Evolutionary conservation across 225 moss, liverwort and hornwort genomes (phyloP).

Genomic region (Rhytidiadelphus loreus): DNA sequence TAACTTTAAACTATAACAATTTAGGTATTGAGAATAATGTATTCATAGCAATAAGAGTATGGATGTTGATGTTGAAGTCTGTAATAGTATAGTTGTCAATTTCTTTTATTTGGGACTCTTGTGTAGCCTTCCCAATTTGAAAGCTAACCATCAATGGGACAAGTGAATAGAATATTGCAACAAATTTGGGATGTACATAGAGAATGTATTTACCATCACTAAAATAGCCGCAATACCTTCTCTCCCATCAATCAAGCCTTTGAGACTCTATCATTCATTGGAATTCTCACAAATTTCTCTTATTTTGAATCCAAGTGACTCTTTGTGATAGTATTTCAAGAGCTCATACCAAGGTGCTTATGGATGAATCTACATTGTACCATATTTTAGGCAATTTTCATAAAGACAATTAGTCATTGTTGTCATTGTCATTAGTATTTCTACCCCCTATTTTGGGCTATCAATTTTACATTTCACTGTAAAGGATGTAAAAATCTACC

Average conservation of each 20-base stretch:
- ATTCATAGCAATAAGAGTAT: neutral
- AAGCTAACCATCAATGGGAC: accelerated
- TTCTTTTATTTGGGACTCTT: neutral
- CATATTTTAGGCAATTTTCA: neutral
- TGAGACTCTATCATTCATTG: neutral
- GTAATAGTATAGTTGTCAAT: neutral
- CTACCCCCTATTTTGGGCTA: no score
- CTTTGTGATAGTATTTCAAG: neutral
- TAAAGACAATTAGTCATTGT: neutral
- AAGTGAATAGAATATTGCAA: neutral
- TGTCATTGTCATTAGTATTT: neutral
- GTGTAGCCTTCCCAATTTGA: neutral
- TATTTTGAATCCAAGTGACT: neutral
- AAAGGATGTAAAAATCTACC: neutral
- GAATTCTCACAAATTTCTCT: neutral
- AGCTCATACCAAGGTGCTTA: accelerated
- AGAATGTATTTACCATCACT: neutral
- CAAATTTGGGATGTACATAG: accelerated
- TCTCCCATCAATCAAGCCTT: neutral
- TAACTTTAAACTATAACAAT: neutral
- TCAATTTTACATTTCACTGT: neutral
- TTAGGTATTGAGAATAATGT: neutral
- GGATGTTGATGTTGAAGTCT: neutral
- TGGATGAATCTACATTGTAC: neutral
- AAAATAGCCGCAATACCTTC: neutral